These are phyloP conservation scores for Umbelopsis vinacea DNA, from an alignment of 192 early-diverging fungal species.

Conservation along the genomic window DNA sequence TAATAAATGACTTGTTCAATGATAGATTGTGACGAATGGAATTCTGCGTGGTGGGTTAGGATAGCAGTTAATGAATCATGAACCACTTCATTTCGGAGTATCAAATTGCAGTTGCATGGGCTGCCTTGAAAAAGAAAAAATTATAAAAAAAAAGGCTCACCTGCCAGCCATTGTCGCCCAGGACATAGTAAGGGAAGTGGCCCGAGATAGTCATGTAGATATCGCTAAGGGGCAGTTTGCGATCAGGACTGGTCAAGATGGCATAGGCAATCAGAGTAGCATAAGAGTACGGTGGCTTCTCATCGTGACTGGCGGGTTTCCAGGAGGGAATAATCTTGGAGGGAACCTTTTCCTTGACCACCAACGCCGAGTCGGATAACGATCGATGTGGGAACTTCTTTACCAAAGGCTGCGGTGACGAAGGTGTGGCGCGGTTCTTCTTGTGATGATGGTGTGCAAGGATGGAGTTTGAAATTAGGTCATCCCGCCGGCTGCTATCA, in stretches of 20 bases:
- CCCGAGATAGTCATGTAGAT: conserved; percentile 81
- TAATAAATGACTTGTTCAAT: conserved; percentile 80
- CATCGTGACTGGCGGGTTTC: conserved; percentile 10
- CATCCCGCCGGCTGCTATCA: background rate
- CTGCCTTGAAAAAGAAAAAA: too few relatives aligned
- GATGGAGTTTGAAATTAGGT: background rate
- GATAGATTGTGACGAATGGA: conserved; percentile 92
- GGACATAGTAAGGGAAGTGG: conserved; percentile 69
- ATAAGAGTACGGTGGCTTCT: conserved; percentile 76
- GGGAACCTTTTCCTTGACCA: conserved; percentile 10
- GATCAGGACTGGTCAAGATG: conserved; percentile 58
- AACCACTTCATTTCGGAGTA: background rate
- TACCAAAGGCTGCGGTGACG: background rate
- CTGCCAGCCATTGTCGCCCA: conserved; percentile 76
- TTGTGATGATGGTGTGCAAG: too few relatives aligned
- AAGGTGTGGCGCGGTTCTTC: conserved; percentile 8
- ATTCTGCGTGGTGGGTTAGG: conserved; percentile 63
- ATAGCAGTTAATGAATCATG: background rate
- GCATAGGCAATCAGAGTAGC: conserved; percentile 81
- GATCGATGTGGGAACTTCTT: conserved; percentile 1
- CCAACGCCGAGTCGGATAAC: conserved; percentile 5
- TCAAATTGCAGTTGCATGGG: background rate
- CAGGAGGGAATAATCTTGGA: conserved; percentile 31
- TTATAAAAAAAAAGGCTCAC: conserved; percentile 41
- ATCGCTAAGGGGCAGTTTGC: conserved; percentile 76